Percentiles rank a stretch among this genome's conserved stretches.
phyloP scores from a whole-genome alignment of 495 filamentous ascomycete genomes.

The Glarea lozoyensis region DNA sequence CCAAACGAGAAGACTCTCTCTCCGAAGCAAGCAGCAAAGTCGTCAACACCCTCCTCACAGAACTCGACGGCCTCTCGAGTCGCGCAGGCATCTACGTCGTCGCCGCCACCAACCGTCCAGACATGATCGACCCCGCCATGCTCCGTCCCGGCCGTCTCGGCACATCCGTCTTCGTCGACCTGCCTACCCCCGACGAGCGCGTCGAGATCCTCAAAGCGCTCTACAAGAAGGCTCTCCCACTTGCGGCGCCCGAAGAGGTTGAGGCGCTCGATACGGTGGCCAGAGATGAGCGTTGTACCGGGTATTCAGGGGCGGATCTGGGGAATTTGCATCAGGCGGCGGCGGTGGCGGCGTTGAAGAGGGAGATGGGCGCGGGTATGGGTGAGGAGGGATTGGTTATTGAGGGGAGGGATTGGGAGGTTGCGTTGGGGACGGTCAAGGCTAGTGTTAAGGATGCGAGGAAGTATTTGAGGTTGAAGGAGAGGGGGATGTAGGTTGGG shows the following conservation, averaged over 20 bases:
- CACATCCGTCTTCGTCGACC: constrained; percentile 80
- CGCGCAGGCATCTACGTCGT: constrained; percentile 89
- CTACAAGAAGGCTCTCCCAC: constrained; percentile 50
- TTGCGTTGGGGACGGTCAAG: constrained; percentile 59
- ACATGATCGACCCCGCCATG: constrained; percentile 96
- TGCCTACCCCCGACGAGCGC: constrained; percentile 70
- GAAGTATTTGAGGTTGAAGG: constrained; percentile 57
- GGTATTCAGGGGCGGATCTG: constrained; percentile 87
- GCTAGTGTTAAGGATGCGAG: constrained; percentile 71
- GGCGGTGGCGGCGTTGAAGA: constrained; percentile 51
- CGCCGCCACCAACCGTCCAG: constrained; percentile 88
- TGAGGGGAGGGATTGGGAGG: constrained; percentile 65
- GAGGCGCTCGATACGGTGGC: constrained; percentile 50
- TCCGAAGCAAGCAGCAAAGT: constrained; percentile 81
- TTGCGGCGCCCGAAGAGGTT: constrained; percentile 21
- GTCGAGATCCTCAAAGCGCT: constrained; percentile 79
- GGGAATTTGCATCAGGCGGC: constrained; percentile 68
- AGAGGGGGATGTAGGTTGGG: constrained; percentile 23
- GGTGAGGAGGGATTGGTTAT: constrained; percentile 37
- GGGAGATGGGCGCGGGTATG: constrained; percentile 10
- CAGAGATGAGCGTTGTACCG: constrained; percentile 56
- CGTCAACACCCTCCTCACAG: constrained; percentile 94
- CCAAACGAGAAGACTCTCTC: constrained; percentile 69
- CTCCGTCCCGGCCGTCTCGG: constrained; percentile 85
- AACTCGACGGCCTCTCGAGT: constrained; percentile 78